Evolutionary conservation across 2,329 filamentous ascomycete genomes (phyloP).

Genomic region (Aureobasidium sp.): DNA sequence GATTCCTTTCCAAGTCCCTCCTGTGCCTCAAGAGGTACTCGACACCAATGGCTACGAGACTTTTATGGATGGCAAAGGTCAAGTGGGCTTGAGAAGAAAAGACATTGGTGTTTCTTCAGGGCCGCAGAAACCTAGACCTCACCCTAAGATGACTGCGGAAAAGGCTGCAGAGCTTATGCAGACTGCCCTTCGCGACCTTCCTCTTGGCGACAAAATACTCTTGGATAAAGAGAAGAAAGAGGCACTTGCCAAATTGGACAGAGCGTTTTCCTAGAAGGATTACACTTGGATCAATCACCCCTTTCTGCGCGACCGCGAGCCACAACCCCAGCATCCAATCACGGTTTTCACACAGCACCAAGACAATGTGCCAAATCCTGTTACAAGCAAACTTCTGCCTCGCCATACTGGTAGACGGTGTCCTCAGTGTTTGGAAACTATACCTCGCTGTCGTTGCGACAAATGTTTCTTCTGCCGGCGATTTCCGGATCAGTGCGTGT

Average conservation of each 20-base stretch:
- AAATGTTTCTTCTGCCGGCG: too few relatives aligned
- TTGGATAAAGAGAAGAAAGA: conserved; percentile 36
- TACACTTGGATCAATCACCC: too few relatives aligned
- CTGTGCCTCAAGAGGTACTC: conserved; percentile 38
- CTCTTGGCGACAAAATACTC: conserved; percentile 28
- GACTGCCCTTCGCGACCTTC: conserved; percentile 38
- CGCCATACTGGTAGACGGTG: too few relatives aligned
- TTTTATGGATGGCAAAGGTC: conserved; percentile 40
- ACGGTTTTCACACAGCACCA: too few relatives aligned
- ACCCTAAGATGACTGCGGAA: conserved; percentile 27
- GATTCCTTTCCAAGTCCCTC: conserved; percentile 3
- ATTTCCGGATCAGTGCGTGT: too few relatives aligned
- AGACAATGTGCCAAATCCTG: too few relatives aligned
- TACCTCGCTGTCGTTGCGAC: too few relatives aligned
- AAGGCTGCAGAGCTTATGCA: conserved; percentile 40
- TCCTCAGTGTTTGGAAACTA: too few relatives aligned
- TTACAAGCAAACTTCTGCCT: too few relatives aligned
- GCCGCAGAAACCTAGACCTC: conserved; percentile 14
- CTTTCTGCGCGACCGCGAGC: too few relatives aligned
- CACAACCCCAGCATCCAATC: too few relatives aligned
- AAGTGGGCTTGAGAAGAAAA: conserved; percentile 39
- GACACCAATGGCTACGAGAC: conserved; percentile 43
- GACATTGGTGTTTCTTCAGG: conserved; percentile 15
- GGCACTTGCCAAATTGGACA: conserved; percentile 36
- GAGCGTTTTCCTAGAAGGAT: conserved; percentile 15